phyloP scores from a whole-genome alignment of 768 basidiomycete genomes.

The Kwoniella botswanensis region DNA sequence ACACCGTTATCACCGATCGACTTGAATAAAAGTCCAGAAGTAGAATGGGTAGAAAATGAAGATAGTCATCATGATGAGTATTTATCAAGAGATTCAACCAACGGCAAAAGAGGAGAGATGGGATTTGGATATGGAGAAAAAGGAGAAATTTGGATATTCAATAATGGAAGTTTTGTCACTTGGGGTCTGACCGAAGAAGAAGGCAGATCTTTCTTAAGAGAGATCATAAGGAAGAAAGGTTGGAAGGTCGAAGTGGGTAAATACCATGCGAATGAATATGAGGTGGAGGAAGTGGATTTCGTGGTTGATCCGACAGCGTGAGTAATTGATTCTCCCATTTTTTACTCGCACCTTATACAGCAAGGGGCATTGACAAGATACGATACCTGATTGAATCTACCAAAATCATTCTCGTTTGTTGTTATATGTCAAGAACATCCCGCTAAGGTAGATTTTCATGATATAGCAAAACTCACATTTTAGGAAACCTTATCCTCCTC shows the following conservation, averaged over 20 bases:
- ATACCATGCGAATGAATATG: constrained; percentile 69
- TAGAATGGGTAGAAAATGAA: constrained; percentile 68
- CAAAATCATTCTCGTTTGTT: not conserved
- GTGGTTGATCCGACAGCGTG: constrained; percentile 89
- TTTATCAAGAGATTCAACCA: not conserved
- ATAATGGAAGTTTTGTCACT: constrained; percentile 84
- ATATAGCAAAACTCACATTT: constrained; percentile 77
- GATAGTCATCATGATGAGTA: constrained; percentile 55
- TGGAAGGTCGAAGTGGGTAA: constrained; percentile 69
- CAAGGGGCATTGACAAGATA: too few relatives aligned
- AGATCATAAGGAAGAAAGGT: constrained; percentile 66
- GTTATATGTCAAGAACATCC: not conserved
- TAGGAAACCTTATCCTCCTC: constrained; percentile 89
- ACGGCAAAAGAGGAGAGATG: constrained; percentile 4
- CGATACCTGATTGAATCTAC: constrained; percentile 21
- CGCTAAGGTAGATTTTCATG: not conserved
- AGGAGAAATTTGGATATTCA: constrained; percentile 88
- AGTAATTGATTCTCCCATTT: constrained; percentile 40
- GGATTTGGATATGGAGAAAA: constrained; percentile 55
- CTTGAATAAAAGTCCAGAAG: constrained; percentile 15
- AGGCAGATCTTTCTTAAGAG: constrained; percentile 69
- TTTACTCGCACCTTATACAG: not conserved
- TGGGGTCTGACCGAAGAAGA: constrained; percentile 84
- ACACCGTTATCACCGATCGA: constrained; percentile 35
- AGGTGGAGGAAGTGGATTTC: constrained; percentile 87